Conservation (phyloP, 2,329 filamentous ascomycete species). For the Monilinia fructigena region DNA sequence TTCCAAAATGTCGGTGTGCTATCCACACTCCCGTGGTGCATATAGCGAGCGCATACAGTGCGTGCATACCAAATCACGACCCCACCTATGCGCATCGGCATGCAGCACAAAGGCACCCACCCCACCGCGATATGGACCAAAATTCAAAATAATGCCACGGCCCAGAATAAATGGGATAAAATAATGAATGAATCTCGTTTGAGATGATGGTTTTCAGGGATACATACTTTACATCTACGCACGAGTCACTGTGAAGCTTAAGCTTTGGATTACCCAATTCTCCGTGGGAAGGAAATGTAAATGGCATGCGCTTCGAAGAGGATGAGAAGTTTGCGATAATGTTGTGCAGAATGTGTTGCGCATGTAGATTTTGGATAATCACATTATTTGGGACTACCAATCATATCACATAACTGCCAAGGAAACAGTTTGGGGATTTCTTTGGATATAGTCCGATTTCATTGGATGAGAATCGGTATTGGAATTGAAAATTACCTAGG, state of each 20-base stretch:
- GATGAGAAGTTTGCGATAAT: background rate
- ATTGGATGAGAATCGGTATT: background rate
- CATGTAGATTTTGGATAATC: background rate
- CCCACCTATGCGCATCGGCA: slow-evolving; percentile 1
- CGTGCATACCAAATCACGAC: background rate
- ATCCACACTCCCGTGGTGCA: slow-evolving; percentile 14
- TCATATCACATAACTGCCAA: background rate
- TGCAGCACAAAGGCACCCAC: slow-evolving; percentile 6
- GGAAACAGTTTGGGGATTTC: background rate
- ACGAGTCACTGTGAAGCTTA: slow-evolving; percentile 15
- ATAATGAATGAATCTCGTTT: background rate
- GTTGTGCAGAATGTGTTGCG: slow-evolving; percentile 1
- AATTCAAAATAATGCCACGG: background rate
- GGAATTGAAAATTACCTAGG: background rate
- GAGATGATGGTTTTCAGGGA: slow-evolving; percentile 17
- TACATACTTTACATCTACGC: slow-evolving; percentile 6
- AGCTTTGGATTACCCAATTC: background rate
- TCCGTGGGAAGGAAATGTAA: background rate
- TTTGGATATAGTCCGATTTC: background rate
- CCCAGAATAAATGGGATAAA: background rate
- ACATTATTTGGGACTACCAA: background rate
- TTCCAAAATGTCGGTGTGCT: slow-evolving; percentile 16
- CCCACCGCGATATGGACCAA: background rate
- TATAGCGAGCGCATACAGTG: background rate
- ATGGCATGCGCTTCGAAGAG: background rate